Percentiles rank a stretch among this genome's conserved stretches.
phyloP scores from a whole-genome alignment of 192 early-diverging fungal species.

The Linnemannia elongata region DNA sequence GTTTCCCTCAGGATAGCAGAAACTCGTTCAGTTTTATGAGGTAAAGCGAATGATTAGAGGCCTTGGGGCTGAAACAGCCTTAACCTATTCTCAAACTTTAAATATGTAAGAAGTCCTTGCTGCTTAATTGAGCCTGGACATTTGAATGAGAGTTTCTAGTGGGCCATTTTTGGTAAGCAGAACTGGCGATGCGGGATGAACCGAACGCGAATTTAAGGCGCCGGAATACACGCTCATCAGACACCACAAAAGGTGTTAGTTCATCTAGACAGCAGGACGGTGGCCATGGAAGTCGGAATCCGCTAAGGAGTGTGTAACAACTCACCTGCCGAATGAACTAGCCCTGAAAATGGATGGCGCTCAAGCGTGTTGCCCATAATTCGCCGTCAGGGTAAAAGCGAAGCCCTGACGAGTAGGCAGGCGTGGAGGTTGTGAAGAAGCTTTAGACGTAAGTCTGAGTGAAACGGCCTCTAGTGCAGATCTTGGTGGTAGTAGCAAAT shows the following conservation, averaged over 20 bases:
- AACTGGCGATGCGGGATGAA: slow-evolving; percentile 92
- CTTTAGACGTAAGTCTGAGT: slow-evolving; percentile 72
- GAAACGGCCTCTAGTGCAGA: slow-evolving; percentile 81
- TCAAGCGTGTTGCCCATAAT: slow-evolving; percentile 85
- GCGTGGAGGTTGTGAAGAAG: slow-evolving; percentile 74
- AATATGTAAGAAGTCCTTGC: slow-evolving; percentile 82
- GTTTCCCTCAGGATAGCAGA: slow-evolving; percentile 88
- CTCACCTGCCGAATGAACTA: slow-evolving; percentile 70
- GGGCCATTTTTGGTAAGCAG: slow-evolving; percentile 93
- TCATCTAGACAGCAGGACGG: slow-evolving; percentile 87
- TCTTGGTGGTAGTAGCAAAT: slow-evolving; percentile 87
- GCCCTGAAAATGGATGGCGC: slow-evolving; percentile 65
- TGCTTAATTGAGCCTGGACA: slow-evolving; percentile 77
- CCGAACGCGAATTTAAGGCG: slow-evolving; percentile 83
- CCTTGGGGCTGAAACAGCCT: slow-evolving; percentile 80
- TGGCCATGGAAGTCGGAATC: slow-evolving; percentile 89
- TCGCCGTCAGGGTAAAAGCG: slow-evolving; percentile 67
- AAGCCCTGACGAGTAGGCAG: slow-evolving; percentile 77
- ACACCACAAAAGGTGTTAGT: slow-evolving; percentile 88
- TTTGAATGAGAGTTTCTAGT: slow-evolving; percentile 87
- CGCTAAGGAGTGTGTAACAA: slow-evolving; percentile 84
- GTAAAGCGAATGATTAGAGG: slow-evolving; percentile 90
- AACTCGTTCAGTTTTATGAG: slow-evolving; percentile 84
- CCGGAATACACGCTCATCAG: slow-evolving; percentile 79
- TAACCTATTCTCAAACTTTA: slow-evolving; percentile 90